phyloP scores from a whole-genome alignment of 1,284 basidiomycete genomes.

The Boletus semigastroideus region DNA sequence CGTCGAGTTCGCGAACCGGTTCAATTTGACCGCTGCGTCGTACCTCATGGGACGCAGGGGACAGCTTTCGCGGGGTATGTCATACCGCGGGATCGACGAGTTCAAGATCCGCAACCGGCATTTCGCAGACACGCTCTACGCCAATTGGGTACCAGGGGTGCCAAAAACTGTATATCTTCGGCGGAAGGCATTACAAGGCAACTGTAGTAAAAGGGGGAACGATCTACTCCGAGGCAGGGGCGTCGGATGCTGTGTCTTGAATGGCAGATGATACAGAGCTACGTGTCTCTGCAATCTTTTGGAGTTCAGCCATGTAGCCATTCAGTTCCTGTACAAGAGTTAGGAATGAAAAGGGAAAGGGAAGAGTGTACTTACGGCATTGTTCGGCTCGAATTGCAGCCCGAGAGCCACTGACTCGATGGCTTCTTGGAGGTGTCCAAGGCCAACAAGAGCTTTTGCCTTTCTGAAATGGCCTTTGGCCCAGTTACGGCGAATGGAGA shows the following conservation, averaged over 20 bases:
- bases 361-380: conserved; percentile 47
- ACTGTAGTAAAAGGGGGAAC: conserved; percentile 2
- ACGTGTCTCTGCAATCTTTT: conserved; percentile 23
- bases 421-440: conserved; percentile 74
- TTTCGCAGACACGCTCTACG: not conserved
- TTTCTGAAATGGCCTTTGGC: conserved; percentile 95
- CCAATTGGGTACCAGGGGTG: not conserved
- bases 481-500: conserved; percentile 85
- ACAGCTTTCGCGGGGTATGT: too few relatives aligned
- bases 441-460: conserved; percentile 82
- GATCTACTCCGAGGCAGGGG: conserved; percentile 12
- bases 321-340: conserved; percentile 28
- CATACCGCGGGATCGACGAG: not conserved
- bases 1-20: too few relatives aligned
- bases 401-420: conserved; percentile 82
- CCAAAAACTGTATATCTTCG: conserved; percentile 1
- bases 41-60: too few relatives aligned
- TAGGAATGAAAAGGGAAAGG: not conserved
- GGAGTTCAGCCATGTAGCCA: conserved; percentile 31
- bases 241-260: conserved; percentile 1
- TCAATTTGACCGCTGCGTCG: too few relatives aligned
- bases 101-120: not conserved
- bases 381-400: conserved; percentile 87
- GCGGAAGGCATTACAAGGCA: conserved; percentile 5
- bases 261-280: conserved; percentile 5